Evolutionary conservation across 2,329 filamentous ascomycete genomes (phyloP).

Genomic region (Epichloe sylvatica): DNA sequence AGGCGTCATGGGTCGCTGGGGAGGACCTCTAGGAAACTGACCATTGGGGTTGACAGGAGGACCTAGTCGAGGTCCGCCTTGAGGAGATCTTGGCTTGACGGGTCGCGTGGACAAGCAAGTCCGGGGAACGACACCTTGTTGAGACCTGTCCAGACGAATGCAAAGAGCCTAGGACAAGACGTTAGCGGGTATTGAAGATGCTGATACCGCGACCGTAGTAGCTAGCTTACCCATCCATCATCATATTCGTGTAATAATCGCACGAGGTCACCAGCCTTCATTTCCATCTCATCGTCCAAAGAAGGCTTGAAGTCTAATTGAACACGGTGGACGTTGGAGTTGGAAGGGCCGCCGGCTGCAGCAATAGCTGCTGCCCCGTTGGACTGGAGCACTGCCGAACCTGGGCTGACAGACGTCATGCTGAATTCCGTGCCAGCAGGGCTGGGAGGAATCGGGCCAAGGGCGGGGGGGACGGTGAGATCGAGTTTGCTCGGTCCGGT

Average conservation of each 20-base stretch:
- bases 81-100: conserved; percentile 63
- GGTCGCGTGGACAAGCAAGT: conserved; percentile 87
- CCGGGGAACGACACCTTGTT: conserved; percentile 84
- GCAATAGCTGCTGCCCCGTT: conserved; percentile 44
- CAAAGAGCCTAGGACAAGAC: conserved; percentile 52
- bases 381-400: conserved; percentile 23
- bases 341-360: conserved; percentile 44
- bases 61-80: conserved; percentile 33
- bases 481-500: conserved; percentile 37
- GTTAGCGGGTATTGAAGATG: conserved; percentile 6
- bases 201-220: conserved; percentile 6
- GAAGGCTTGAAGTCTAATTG: conserved; percentile 89
- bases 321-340: conserved; percentile 68
- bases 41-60: conserved; percentile 34
- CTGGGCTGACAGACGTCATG: conserved; percentile 37
- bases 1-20: conserved; percentile 22
- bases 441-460: conserved; percentile 34
- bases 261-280: conserved; percentile 71
- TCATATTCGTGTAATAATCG: conserved; percentile 91
- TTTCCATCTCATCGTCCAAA: conserved; percentile 78
- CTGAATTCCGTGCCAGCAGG: conserved; percentile 52
- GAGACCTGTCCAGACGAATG: conserved; percentile 74
- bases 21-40: conserved; percentile 11
- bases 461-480: conserved; percentile 32
- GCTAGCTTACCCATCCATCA: conserved; percentile 77